A percentile compares a stretch with the other conserved stretches of the same genome.
phyloP scores from a whole-genome alignment of 2,329 filamentous ascomycete species.

The Botrytis cinerea region DNA sequence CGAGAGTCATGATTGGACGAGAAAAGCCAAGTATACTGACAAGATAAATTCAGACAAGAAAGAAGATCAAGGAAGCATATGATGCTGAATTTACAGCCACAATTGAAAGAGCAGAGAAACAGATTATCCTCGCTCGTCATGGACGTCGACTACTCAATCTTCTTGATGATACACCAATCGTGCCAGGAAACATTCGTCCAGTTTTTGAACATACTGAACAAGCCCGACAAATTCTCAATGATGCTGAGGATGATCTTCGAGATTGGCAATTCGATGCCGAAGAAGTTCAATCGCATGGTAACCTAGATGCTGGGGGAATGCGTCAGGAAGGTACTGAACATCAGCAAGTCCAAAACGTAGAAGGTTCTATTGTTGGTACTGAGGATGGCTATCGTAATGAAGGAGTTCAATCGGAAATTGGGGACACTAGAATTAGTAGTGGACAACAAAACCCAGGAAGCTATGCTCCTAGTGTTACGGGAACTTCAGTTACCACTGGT shows the following conservation, averaged over 20 bases:
- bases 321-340: neutral
- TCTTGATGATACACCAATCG: constrained; percentile 85
- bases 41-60: constrained; percentile 66
- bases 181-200: constrained; percentile 78
- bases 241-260: constrained; percentile 85
- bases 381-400: constrained; percentile 9
- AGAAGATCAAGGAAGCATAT: constrained; percentile 95
- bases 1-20: neutral
- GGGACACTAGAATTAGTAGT: constrained; percentile 21
- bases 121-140: constrained; percentile 89
- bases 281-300: constrained; percentile 30
- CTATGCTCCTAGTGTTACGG: constrained; percentile 19
- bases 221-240: constrained; percentile 84
- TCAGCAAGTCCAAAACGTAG: constrained; percentile 1
- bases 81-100: constrained; percentile 84
- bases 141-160: constrained; percentile 81
- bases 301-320: neutral
- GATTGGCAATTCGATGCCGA: constrained; percentile 59
- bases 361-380: constrained; percentile 12
- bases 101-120: constrained; percentile 96
- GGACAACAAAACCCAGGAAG: constrained; percentile 10
- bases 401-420: constrained; percentile 4
- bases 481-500: constrained; percentile 20
- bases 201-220: constrained; percentile 65
- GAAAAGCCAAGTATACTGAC: constrained; percentile 21